Evolutionary conservation across 2,329 filamentous ascomycete genomes (phyloP).

Genomic region (Phyllosticta ampelicida): DNA sequence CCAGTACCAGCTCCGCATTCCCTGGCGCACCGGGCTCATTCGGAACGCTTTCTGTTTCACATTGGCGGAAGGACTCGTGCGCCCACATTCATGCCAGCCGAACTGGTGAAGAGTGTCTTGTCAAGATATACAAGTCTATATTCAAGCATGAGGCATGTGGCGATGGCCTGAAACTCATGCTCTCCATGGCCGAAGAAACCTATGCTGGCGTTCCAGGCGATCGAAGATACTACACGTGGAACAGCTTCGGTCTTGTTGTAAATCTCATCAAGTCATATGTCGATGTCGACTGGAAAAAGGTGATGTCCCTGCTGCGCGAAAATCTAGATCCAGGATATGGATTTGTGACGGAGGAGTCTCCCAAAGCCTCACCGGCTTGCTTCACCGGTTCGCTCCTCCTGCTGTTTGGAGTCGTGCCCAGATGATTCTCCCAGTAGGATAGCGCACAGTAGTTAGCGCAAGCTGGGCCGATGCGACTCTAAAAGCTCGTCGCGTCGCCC

Average conservation of each 20-base stretch:
- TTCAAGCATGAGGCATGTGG: slow-evolving; percentile 1
- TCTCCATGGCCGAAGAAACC: neutral
- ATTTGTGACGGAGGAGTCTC: too few species aligned
- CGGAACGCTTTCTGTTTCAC: neutral
- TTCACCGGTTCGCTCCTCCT: too few species aligned
- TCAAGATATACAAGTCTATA: neutral
- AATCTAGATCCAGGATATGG: neutral
- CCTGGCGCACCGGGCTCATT: neutral
- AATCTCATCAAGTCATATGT: neutral
- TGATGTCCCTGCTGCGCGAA: neutral
- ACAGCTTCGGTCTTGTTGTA: neutral
- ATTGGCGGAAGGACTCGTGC: neutral
- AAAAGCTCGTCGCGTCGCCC: too few species aligned
- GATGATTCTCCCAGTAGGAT: too few species aligned
- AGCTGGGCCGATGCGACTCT: too few species aligned
- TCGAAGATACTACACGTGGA: neutral
- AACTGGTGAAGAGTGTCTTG: neutral
- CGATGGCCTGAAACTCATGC: neutral
- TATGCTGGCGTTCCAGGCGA: neutral
- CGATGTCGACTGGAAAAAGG: neutral
- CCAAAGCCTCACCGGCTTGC: too few species aligned
- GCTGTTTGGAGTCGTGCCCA: too few species aligned
- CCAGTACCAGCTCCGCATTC: slow-evolving; percentile 1
- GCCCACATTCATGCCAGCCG: neutral
- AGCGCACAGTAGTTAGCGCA: too few species aligned